phyloP scores from a whole-genome alignment of 805 yeast species.

The Saccharomycopsis sp. region DNA sequence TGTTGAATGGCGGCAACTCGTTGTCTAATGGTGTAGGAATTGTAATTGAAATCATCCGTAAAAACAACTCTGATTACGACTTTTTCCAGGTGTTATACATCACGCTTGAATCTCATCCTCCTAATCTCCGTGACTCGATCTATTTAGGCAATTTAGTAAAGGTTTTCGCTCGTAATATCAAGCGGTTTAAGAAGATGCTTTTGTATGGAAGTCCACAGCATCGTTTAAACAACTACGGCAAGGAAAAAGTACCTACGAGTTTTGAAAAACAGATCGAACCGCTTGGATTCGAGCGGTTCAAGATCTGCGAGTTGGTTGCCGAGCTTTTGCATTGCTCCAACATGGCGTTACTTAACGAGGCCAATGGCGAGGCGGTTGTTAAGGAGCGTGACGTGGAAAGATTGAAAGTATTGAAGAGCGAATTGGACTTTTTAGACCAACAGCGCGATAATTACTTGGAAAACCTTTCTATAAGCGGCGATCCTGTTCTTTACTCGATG shows the following conservation, averaged over 20 bases:
- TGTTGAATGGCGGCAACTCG: constrained; percentile 81
- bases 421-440: constrained; percentile 17
- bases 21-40: constrained; percentile 92
- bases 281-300: constrained; percentile 85
- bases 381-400: constrained; percentile 64
- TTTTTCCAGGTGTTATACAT: constrained; percentile 77
- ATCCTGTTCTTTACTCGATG: neutral
- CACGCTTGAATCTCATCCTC: constrained; percentile 80
- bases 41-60: constrained; percentile 87
- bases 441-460: constrained; percentile 13
- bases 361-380: constrained; percentile 61
- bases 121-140: constrained; percentile 86
- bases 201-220: constrained; percentile 13
- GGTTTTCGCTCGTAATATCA: constrained; percentile 66
- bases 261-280: constrained; percentile 58
- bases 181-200: constrained; percentile 50
- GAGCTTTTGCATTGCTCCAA: constrained; percentile 96
- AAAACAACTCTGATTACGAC: constrained; percentile 95
- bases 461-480: constrained; percentile 12
- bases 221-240: constrained; percentile 2
- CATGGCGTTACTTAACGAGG: constrained; percentile 84
- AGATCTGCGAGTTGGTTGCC: constrained; percentile 86
- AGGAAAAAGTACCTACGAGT: constrained; percentile 32
- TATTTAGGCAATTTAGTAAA: constrained; percentile 81
- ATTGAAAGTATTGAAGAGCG: constrained; percentile 37